Evolutionary conservation across 106 monocot species (phyloP).

Genomic region (Triglochin maritima): DNA sequence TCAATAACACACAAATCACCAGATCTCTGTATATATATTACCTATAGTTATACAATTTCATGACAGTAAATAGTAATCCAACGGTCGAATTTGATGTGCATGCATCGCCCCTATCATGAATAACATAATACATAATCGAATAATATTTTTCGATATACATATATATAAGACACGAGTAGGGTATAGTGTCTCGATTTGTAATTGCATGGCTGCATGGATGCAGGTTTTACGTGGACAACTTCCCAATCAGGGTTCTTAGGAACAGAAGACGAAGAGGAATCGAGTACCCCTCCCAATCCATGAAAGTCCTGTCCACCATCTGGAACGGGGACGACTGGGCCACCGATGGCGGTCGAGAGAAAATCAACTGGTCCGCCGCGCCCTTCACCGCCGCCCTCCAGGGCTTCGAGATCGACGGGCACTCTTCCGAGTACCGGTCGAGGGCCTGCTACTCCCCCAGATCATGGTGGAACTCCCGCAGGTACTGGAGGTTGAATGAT

Average conservation of each 20-base stretch:
- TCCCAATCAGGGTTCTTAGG: slow-evolving; percentile 34
- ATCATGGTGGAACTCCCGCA: slow-evolving; percentile 37
- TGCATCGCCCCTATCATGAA: too few species aligned
- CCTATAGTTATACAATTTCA: too few species aligned
- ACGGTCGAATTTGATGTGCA: too few species aligned
- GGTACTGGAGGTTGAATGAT: slow-evolving; percentile 22
- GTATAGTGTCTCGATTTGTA: too few species aligned
- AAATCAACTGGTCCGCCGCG: slow-evolving; percentile 37
- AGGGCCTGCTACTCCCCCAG: slow-evolving; percentile 11
- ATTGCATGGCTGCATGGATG: too few species aligned
- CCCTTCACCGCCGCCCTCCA: slow-evolving; percentile 46
- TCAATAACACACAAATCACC: too few species aligned
- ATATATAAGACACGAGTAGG: too few species aligned
- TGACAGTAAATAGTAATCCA: too few species aligned
- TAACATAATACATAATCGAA: too few species aligned
- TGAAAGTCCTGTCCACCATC: slow-evolving; percentile 40
- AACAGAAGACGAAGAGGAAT: slow-evolving; percentile 30
- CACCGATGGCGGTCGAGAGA: slow-evolving; percentile 51
- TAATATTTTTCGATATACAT: too few species aligned
- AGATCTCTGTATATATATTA: too few species aligned
- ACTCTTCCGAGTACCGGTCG: background rate
- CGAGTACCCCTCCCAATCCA: slow-evolving; percentile 36
- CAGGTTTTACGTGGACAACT: slow-evolving; percentile 60
- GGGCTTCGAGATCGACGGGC: slow-evolving; percentile 38
- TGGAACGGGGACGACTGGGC: slow-evolving; percentile 81